Base-by-base conservation (phyloP, 1,284 basidiomycete genomes). In the Leccinum griseonigrum region DNA sequence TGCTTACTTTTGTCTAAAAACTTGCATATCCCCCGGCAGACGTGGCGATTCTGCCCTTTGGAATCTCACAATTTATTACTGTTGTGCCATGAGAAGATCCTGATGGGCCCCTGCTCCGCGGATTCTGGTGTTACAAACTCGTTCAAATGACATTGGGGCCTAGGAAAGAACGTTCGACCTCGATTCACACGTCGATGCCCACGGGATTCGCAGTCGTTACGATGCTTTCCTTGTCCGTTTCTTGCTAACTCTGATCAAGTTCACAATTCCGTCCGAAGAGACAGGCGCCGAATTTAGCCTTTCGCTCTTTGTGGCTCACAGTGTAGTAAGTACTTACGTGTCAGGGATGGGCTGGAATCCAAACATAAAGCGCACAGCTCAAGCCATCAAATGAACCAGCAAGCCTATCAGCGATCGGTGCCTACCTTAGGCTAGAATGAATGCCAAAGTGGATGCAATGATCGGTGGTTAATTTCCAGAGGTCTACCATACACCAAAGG, bases 181-280 rank as follows among this genome's bases (percentile, higher is more conserved):
- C 13, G 16, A 32, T 48, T 58, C 64, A 34, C 60, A 66, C 56
- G 64, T 13, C n/a, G 14, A 38, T 38, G 22, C 26, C 22, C 28
- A 50, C 29, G 34, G 28, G 48, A 26, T 36, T 46, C 40, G 40
- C 16, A 14, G 26, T 18, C 5, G 11, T 18, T n/a, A 38, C 28
- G 56, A 46, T 18, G 34, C 31, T n/a, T 51, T 54, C 16, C 52
- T 56, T 48, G 22, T 43, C 38, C 2, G 22, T 38, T 53, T 31
- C 46, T 60, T 50, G 34, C 22, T 13, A 29, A 29, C 26, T 2
- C n/a, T 46, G 50, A n/a, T 38, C 16, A 14, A 32, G 34, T 29
- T 5, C 59, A 14, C 28, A 53, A 43, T n/a, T 31, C 32, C 31
- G 40, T 51, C 34, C n/a, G 60, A 62, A 36, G 38, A 16, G 32